Evolutionary conservation across 352 stramenopile genomes (phyloP).

Genomic region (Phytopythium kandeliae): DNA sequence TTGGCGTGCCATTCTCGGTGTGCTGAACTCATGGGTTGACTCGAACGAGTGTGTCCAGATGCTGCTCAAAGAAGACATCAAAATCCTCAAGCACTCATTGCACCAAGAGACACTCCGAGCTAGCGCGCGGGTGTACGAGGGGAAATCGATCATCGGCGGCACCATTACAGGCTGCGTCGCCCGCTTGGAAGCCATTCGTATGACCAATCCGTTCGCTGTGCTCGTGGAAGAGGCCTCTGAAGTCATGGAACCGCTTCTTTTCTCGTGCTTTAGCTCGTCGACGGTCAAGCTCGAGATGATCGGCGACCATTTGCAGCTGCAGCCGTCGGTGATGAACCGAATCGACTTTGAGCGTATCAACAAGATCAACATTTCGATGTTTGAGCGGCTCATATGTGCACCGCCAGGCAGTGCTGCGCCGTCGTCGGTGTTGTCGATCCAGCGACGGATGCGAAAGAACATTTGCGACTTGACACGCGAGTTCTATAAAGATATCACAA

Average conservation of each 20-base stretch:
- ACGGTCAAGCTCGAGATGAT: slow-evolving; percentile 89
- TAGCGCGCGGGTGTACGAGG: slow-evolving; percentile 75
- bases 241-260: slow-evolving; percentile 84
- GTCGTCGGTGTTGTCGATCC: slow-evolving; percentile 79
- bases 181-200: slow-evolving; percentile 72
- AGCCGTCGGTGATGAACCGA: slow-evolving; percentile 76
- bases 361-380: slow-evolving; percentile 88
- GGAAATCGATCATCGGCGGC: slow-evolving; percentile 78
- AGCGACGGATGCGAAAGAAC: slow-evolving; percentile 84
- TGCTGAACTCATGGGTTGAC: slow-evolving; percentile 16
- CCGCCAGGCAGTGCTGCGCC: slow-evolving; percentile 55
- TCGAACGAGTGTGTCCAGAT: slow-evolving; percentile 18
- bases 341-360: slow-evolving; percentile 84
- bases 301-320: slow-evolving; percentile 82
- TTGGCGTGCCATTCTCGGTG: slow-evolving; percentile 35
- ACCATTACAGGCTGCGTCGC: slow-evolving; percentile 87
- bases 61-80: slow-evolving; percentile 17
- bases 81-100: slow-evolving; percentile 40
- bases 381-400: slow-evolving; percentile 80
- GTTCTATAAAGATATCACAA: slow-evolving; percentile 76
- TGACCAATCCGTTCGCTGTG: slow-evolving; percentile 82
- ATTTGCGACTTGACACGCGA: slow-evolving; percentile 83
- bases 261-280: slow-evolving; percentile 77
- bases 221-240: slow-evolving; percentile 85
- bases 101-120: slow-evolving; percentile 56